Evolutionary conservation across 495 filamentous ascomycete genomes (phyloP), one percentile per base, ranked within the genome.

Genomic region (Penicillium daleae): DNA sequence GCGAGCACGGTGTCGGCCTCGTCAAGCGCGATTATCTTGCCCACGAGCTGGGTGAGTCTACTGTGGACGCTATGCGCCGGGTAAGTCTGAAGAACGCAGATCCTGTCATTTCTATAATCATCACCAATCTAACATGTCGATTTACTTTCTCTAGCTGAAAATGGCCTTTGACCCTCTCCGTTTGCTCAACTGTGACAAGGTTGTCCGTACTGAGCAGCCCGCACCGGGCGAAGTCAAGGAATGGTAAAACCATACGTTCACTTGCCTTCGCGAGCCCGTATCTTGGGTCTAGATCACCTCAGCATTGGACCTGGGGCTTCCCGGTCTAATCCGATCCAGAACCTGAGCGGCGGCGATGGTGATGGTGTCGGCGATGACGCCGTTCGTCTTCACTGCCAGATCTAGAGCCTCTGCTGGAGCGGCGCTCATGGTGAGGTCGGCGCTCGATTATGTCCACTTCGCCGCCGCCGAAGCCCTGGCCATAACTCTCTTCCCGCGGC

Each of bases 151-250:
- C 46, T 62, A 88, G 85, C 70, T 89, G 48, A 90, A 90, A 78
- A 73, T 84, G 65, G 86, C 87, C 6, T 84, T 86, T 63, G 87
- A 90, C 68, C 87, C 87, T 8, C 77, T 85, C 26, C 85, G 87
- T 68, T 62, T 89, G 58, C 80, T 89, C 33, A 90, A 90, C 68
- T 87, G 84, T 61, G 87, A 90, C 73, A 90, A 90, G 68, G 79
- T 89, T 53, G 80, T 89, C 26, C 77, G 86, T 50, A 69, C 78
- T 26, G 74, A 83, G 60, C 71, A 67, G 57, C 74, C 77, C 12
- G 65, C 61, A 19, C 68, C 73, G 4, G 76, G 76, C 24, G 78
- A 81, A 56, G 42, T 78, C 19, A 78, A 80, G 61, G 61, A 74
- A 69, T 79, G 79, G 79, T 80, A 69, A 65, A 58, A 44, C 6